Evolutionary conservation across 768 basidiomycete species (phyloP).

Genomic region (Rubroboletus satanas): DNA sequence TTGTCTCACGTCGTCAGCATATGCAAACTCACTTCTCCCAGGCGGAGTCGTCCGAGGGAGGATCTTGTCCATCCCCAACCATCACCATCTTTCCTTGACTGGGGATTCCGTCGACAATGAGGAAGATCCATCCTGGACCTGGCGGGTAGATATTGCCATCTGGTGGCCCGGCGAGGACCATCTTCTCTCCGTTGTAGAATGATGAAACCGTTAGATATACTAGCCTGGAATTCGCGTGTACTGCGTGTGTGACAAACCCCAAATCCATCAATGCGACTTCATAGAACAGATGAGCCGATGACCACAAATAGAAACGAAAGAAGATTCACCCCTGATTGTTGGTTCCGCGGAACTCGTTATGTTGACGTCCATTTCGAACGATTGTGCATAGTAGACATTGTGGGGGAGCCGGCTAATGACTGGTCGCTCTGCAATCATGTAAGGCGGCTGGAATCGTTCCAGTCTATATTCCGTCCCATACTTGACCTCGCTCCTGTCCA

Average conservation of each 20-base stretch:
- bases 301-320: neutral
- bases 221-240: conserved; percentile 72
- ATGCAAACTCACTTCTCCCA: conserved; percentile 50
- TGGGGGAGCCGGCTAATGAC: conserved; percentile 35
- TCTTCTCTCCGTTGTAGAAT: conserved; percentile 39
- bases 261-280: conserved; percentile 76
- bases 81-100: conserved; percentile 61
- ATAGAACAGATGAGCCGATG: conserved; percentile 6
- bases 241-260: conserved; percentile 75
- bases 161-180: conserved; percentile 65
- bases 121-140: conserved; percentile 72
- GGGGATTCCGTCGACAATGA: conserved; percentile 64
- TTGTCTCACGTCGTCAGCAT: neutral
- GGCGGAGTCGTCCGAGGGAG: conserved; percentile 54
- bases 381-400: conserved; percentile 44
- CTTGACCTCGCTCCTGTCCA: conserved; percentile 66
- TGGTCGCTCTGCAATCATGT: conserved; percentile 63
- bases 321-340: conserved; percentile 48
- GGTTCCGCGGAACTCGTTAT: conserved; percentile 29
- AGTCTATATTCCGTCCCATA: conserved; percentile 88
- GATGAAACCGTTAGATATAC: conserved; percentile 56
- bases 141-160: conserved; percentile 67
- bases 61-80: conserved; percentile 63
- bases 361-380: conserved; percentile 43
- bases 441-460: conserved; percentile 83